Percentiles rank a stretch among this genome's conserved stretches.
phyloP scores from a whole-genome alignment of 139 green algal species.

The Spirogloea muscicola region DNA sequence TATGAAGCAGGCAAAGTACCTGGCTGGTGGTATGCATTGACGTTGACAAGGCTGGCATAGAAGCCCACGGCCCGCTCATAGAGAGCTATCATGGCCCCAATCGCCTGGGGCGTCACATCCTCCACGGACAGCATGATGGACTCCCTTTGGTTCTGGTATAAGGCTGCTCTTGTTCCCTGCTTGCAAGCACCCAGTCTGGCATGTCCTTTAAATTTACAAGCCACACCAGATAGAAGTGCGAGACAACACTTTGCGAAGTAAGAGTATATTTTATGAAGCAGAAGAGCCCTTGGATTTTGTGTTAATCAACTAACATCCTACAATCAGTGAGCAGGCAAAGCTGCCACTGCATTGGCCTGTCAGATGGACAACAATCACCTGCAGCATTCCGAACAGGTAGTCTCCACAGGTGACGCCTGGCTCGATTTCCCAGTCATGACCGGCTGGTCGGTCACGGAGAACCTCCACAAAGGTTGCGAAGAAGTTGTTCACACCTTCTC shows the following conservation, averaged over 20 bases:
- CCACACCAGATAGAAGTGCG: too few species aligned
- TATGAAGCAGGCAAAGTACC: too few species aligned
- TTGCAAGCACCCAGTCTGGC: too few species aligned
- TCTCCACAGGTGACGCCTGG: slow-evolving; percentile 37
- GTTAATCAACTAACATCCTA: too few species aligned
- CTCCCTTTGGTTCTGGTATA: slow-evolving; percentile 23
- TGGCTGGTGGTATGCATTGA: slow-evolving; percentile 44
- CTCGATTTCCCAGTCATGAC: slow-evolving; percentile 36
- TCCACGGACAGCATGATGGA: slow-evolving; percentile 30
- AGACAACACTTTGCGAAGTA: too few species aligned
- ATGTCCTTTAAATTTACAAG: too few species aligned
- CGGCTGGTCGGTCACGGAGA: slow-evolving; percentile 9
- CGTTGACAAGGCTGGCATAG: slow-evolving; percentile 36
- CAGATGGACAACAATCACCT: slow-evolving; percentile 22
- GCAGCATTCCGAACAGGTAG: slow-evolving; percentile 42
- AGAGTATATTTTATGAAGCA: too few species aligned
- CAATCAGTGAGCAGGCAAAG: too few species aligned
- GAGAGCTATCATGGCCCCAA: slow-evolving; percentile 39
- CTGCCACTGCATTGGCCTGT: too few species aligned
- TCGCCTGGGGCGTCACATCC: slow-evolving; percentile 16
- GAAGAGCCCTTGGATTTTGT: too few species aligned
- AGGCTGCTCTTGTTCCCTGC: slow-evolving; percentile 25
- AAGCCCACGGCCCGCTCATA: slow-evolving; percentile 34
- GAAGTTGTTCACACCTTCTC: slow-evolving; percentile 29
- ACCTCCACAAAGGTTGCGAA: slow-evolving; percentile 42